phyloP scores from a whole-genome alignment of 2,329 filamentous ascomycete species.

The Alternaria triticina region DNA sequence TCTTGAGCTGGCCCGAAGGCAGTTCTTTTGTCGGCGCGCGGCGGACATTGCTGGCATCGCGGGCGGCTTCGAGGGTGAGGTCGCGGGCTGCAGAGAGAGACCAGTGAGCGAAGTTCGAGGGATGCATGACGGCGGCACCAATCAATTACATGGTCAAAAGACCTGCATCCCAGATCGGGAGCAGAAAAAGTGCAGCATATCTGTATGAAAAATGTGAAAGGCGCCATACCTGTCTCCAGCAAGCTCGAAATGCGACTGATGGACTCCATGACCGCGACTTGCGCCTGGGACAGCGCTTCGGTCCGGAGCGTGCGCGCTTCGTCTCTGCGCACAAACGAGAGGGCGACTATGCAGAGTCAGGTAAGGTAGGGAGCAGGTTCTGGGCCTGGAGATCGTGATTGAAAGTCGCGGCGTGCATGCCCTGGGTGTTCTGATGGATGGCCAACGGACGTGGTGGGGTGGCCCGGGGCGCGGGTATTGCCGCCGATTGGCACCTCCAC shows the following conservation, averaged over 20 bases:
- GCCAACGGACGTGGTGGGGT: slow-evolving; percentile 12
- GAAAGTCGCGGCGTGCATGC: slow-evolving; percentile 32
- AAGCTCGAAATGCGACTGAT: slow-evolving; percentile 92
- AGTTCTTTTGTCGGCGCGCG: slow-evolving; percentile 67
- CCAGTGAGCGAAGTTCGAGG: slow-evolving; percentile 49
- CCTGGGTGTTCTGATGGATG: slow-evolving; percentile 12
- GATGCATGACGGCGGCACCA: slow-evolving; percentile 36
- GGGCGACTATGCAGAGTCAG: slow-evolving; percentile 34
- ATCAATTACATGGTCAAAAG: slow-evolving; percentile 6
- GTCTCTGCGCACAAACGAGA: slow-evolving; percentile 18
- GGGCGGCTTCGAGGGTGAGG: slow-evolving; percentile 95
- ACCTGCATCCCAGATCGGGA: slow-evolving; percentile 11
- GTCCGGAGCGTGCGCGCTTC: slow-evolving; percentile 19
- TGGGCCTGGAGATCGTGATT: slow-evolving; percentile 26
- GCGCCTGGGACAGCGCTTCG: slow-evolving; percentile 19
- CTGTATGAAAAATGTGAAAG: slow-evolving; percentile 10
- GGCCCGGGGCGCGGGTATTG: slow-evolving; percentile 13
- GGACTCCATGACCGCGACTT: slow-evolving; percentile 76
- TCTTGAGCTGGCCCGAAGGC: slow-evolving; percentile 86
- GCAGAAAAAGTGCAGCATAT: neutral
- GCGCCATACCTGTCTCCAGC: slow-evolving; percentile 81
- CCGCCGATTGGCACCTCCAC: slow-evolving; percentile 8
- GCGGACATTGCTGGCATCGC: slow-evolving; percentile 72
- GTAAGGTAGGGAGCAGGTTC: slow-evolving; percentile 24
- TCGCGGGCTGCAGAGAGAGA: slow-evolving; percentile 75